Percentiles rank a stretch among this genome's conserved stretches.
Conservation (phyloP, 345 rosid genomes). For the Balakata baccata region DNA sequence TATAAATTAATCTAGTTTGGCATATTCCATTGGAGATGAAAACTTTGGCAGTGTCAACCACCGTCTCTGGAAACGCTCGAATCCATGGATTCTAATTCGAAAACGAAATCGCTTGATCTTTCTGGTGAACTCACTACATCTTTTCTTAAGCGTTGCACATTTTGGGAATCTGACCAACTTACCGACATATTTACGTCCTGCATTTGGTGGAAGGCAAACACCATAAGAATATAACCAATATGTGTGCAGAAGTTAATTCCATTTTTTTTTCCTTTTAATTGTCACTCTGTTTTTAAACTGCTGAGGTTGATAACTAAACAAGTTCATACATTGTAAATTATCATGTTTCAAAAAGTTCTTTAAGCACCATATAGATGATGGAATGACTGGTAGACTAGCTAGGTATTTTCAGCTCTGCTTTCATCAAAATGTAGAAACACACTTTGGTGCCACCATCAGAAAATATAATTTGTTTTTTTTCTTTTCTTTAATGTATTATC, state of each 20-base stretch:
- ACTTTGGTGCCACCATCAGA: background rate
- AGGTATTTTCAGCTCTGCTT: slow-evolving; percentile 1
- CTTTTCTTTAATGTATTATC: background rate
- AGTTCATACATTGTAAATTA: background rate
- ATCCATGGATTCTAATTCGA: slow-evolving; percentile 62
- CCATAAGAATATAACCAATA: background rate
- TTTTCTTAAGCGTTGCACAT: slow-evolving; percentile 39
- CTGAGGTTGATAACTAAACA: background rate
- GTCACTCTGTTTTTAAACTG: background rate
- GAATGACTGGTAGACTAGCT: background rate
- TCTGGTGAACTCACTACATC: slow-evolving; percentile 43
- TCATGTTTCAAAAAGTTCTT: background rate
- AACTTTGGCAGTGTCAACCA: slow-evolving; percentile 56
- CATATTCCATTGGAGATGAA: slow-evolving; percentile 48
- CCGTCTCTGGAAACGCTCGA: slow-evolving; percentile 48
- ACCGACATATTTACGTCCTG: slow-evolving; percentile 38
- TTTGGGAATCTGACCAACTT: slow-evolving; percentile 40
- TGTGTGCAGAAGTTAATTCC: background rate
- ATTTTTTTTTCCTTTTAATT: background rate
- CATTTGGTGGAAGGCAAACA: slow-evolving; percentile 30
- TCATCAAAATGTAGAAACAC: background rate
- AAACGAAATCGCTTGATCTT: slow-evolving; percentile 56
- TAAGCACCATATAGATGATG: background rate
- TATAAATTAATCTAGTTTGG: slow-evolving; percentile 38
- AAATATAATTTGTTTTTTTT: background rate